Percentiles rank a stretch among this genome's conserved stretches.
Evolutionary conservation across 2,329 filamentous ascomycete genomes (phyloP).

Genomic region (Pseudomassariella vexata): DNA sequence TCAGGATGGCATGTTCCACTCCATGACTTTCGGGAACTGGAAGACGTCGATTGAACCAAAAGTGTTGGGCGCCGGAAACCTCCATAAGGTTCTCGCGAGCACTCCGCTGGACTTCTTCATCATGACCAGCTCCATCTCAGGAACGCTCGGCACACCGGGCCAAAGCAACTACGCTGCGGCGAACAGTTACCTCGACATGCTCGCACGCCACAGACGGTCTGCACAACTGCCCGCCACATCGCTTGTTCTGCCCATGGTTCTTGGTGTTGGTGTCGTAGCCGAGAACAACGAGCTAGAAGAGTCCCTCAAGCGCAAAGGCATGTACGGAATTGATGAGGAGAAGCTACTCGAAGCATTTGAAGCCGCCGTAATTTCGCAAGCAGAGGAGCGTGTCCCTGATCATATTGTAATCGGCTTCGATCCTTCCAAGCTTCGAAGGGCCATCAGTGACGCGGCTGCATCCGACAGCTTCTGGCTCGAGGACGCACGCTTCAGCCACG

Average conservation of each 20-base stretch:
- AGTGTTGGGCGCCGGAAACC: constrained; percentile 1
- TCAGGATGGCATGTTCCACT: constrained; percentile 2
- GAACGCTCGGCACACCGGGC: constrained; percentile 13
- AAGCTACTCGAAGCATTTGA: constrained; percentile 19
- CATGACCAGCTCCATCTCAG: constrained; percentile 13
- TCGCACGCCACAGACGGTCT: constrained; percentile 9
- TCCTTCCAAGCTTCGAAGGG: constrained; percentile 10
- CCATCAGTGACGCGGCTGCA: constrained; percentile 8
- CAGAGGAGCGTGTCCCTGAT: constrained; percentile 2
- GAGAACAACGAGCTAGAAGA: constrained; percentile 15
- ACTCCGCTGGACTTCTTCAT: constrained; percentile 5
- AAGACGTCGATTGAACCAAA: constrained; percentile 1
- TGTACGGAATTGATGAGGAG: constrained; percentile 24
- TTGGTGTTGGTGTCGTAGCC: constrained; percentile 16
- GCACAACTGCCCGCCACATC: no score
- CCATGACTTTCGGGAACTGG: constrained; percentile 3
- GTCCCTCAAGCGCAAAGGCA: constrained; percentile 17
- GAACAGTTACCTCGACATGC: constrained; percentile 22
- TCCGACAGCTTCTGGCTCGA: constrained; percentile 15
- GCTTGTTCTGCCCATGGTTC: constrained; percentile 14
- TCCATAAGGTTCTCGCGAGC: neutral
- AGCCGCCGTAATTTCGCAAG: constrained; percentile 16
- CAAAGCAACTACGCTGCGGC: constrained; percentile 24
- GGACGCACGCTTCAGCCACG: constrained; percentile 18
- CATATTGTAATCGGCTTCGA: constrained; percentile 13